Percentiles rank a stretch among this genome's conserved stretches.
Evolutionary conservation across 148 eudicot species (phyloP).

Genomic region (Nepenthes gracilis): DNA sequence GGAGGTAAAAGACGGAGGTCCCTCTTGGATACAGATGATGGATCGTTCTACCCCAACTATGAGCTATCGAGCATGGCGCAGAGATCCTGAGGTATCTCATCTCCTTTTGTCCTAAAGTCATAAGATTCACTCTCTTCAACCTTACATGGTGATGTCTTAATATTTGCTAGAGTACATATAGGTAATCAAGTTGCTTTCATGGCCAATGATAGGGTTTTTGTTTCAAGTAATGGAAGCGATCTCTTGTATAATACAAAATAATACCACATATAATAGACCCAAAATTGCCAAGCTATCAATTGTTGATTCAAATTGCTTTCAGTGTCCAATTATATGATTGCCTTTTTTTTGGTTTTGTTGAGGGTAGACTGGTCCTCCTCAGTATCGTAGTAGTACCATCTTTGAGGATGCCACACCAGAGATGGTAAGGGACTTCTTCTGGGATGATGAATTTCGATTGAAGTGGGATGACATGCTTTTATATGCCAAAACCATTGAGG

Average conservation of each 20-base stretch:
- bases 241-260: too few relatives aligned
- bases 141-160: neutral
- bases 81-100: slow-evolving; percentile 58
- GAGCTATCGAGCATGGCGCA: slow-evolving; percentile 91
- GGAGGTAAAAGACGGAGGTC: slow-evolving; percentile 86
- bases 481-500: slow-evolving; percentile 48
- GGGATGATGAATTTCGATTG: slow-evolving; percentile 88
- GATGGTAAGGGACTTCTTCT: slow-evolving; percentile 86
- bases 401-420: slow-evolving; percentile 95
- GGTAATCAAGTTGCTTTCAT: too few relatives aligned
- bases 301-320: too few relatives aligned
- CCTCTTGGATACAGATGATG: slow-evolving; percentile 89
- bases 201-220: too few relatives aligned
- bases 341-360: slow-evolving; percentile 1
- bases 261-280: too few relatives aligned
- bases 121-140: neutral
- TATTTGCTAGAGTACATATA: neutral
- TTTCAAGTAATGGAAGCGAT: too few relatives aligned
- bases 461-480: slow-evolving; percentile 92
- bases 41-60: slow-evolving; percentile 61
- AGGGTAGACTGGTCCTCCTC: slow-evolving; percentile 86
- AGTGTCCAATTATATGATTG: neutral
- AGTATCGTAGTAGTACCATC: slow-evolving; percentile 80
- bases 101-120: neutral
- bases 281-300: too few relatives aligned